Evolutionary conservation across 2,329 filamentous ascomycete genomes (phyloP), one percentile per base, ranked within the genome.

Genomic region (Penicillium sp.): DNA sequence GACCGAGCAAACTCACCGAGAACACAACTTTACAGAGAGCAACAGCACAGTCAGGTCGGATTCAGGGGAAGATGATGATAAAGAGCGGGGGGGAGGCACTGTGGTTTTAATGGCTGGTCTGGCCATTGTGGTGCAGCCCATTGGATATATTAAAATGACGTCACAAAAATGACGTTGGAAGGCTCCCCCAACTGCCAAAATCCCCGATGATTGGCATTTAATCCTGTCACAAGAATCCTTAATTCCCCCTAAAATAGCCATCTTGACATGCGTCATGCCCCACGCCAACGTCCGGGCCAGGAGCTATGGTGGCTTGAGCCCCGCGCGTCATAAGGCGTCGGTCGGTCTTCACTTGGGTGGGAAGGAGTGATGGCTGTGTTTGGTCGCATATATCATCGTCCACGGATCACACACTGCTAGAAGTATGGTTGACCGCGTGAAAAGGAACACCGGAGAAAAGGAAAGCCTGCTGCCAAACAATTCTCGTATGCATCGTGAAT

Each of bases 241-340:
- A 52, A 43, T 49, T 55, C 37, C 28, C 33, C 37, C 56, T 55
- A 58, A 49, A 48, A 38, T 43, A 40, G 19, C 52, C 48, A 38
- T 35, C 46, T 55, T 62, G 59, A 65, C 56, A 57, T 66, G 65
- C 60, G 66, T 69, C 66, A 67, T 69, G 57, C 62, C 58, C 65
- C 65, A 66, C 59, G 58, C 37, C 26, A 59, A 60, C 43, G 26
- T 55, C 46, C 26, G 16, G 19, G 16, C 52, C 25, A 8, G 13
- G 49, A 25, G 43, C 51, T 54, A 61, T 52, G 42, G 65, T 70
- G 68, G 68, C 66, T 70, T 68, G 58, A 64, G 58, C 54, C 55
- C 58, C 48, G 38, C 55, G 59, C 61, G 62, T 70, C 66, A 68
- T 68, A 55, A 56, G 59, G 40, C n/a, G 35, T 8, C 37, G 10